These are phyloP conservation scores for Aegilops umbellulata DNA, from an alignment of 176 grass and related monocot genomes.

Conservation along the genomic window DNA sequence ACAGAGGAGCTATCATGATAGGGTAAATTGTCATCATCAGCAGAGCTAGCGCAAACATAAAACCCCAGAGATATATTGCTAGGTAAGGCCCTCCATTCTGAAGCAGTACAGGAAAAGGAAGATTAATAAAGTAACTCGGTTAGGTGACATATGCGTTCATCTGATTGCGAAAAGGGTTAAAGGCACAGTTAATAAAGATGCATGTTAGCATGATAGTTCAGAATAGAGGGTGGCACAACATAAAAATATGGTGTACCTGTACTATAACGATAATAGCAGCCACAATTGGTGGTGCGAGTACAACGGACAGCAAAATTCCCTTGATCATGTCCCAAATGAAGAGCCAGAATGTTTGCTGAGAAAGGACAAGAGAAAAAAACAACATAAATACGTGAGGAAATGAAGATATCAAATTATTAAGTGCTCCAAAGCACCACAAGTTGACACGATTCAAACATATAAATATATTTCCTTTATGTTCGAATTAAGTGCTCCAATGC, in stretches of 20 bases:
- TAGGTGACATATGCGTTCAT: neutral
- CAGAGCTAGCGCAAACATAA: conserved; percentile 89
- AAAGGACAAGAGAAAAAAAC: conserved; percentile 21
- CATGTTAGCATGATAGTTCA: neutral
- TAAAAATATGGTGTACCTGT: conserved; percentile 55
- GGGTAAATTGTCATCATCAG: conserved; percentile 98
- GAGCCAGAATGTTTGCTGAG: conserved; percentile 96
- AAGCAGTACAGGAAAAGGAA: conserved; percentile 29
- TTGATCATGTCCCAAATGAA: conserved; percentile 91
- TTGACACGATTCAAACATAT: neutral
- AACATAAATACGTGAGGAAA: conserved; percentile 19
- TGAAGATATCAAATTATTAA: neutral
- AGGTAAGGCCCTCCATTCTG: conserved; percentile 98
- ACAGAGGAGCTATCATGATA: conserved; percentile 87
- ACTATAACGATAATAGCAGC: conserved; percentile 91
- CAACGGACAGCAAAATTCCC: conserved; percentile 78
- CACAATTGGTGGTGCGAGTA: conserved; percentile 88
- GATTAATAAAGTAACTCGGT: conserved; percentile 2
- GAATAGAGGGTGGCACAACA: neutral
- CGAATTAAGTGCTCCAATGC: neutral
- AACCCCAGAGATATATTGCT: conserved; percentile 96
- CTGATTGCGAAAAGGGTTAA: neutral
- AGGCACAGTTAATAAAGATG: neutral
- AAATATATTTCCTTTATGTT: neutral
- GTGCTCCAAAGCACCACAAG: neutral